Evolutionary conservation across 139 green algal species (phyloP).

Genomic region (Chlorella ohadii): DNA sequence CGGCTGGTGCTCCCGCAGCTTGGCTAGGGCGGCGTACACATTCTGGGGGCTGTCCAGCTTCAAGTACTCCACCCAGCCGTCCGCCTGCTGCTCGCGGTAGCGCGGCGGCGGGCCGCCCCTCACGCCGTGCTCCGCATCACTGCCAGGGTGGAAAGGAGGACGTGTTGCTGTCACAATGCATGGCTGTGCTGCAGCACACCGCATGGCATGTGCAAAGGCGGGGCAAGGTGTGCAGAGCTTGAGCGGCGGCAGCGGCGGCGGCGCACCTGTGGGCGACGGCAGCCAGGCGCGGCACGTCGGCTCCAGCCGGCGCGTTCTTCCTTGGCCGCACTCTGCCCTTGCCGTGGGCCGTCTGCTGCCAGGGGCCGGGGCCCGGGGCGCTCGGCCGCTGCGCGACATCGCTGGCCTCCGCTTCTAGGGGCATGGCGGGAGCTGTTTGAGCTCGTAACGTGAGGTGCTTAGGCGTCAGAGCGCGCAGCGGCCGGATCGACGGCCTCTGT

Average conservation of each 20-base stretch:
- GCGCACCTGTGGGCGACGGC: conserved; percentile 14
- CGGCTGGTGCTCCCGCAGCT: conserved; percentile 32
- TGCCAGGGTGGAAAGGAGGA: not conserved
- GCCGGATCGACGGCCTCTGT: not conserved
- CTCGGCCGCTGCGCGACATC: not conserved
- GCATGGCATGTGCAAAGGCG: no score
- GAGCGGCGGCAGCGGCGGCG: not conserved
- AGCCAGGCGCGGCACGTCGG: conserved; percentile 19
- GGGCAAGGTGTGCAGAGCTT: not conserved
- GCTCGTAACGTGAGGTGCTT: not conserved
- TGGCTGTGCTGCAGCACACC: not conserved
- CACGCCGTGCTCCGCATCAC: conserved; percentile 49
- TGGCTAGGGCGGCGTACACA: conserved; percentile 33
- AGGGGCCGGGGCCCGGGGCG: not conserved
- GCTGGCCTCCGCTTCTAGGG: not conserved
- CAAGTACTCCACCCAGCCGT: conserved; percentile 36
- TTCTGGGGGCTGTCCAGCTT: conserved; percentile 32
- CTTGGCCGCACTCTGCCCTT: conserved; percentile 34
- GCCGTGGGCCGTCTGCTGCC: conserved; percentile 18
- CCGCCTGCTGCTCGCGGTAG: conserved; percentile 1
- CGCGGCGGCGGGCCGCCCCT: conserved; percentile 30
- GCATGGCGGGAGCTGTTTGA: not conserved
- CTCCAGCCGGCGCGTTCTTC: not conserved
- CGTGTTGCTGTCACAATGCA: no score
- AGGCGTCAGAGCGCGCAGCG: no score